Conservation (phyloP, 371 early-diverging fungal genomes). For the Haplosporangium sp. region DNA sequence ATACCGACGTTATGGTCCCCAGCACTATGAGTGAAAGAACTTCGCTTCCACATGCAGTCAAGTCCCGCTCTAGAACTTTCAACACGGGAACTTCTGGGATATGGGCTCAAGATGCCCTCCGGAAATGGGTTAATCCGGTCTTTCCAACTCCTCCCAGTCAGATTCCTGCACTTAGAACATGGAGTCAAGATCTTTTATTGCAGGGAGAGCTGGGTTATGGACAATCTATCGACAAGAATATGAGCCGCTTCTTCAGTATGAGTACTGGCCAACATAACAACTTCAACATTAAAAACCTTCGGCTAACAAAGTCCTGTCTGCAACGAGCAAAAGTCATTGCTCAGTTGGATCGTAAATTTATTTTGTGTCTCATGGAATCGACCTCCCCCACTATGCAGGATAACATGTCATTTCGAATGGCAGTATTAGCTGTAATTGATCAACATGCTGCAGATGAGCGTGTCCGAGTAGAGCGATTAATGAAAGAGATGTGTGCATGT, state of each 20-base stretch:
- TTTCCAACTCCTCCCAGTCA: conserved; percentile 26
- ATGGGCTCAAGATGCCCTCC: conserved; percentile 52
- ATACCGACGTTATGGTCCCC: conserved; percentile 9
- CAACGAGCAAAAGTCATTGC: conserved; percentile 60
- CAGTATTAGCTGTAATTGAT: conserved; percentile 71
- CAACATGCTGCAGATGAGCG: conserved; percentile 93
- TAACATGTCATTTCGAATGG: neutral
- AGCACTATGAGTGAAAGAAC: conserved; percentile 12
- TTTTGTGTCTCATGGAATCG: conserved; percentile 57
- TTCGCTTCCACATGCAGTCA: conserved; percentile 25
- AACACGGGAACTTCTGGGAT: conserved; percentile 20
- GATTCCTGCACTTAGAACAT: conserved; percentile 10
- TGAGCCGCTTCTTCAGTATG: conserved; percentile 37
- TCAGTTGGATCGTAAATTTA: conserved; percentile 79
- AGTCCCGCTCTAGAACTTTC: neutral
- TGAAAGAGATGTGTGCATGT: conserved; percentile 53
- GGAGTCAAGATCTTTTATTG: neutral
- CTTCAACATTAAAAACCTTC: conserved; percentile 16
- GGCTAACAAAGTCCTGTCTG: conserved; percentile 57
- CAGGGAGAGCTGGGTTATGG: neutral
- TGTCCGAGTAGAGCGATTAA: conserved; percentile 72
- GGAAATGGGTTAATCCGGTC: conserved; percentile 53
- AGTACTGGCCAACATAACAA: conserved; percentile 10
- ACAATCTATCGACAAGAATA: conserved; percentile 2
- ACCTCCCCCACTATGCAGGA: too few species aligned